Conservation (phyloP, 768 basidiomycete genomes). For the Termitomyces sp. region DNA sequence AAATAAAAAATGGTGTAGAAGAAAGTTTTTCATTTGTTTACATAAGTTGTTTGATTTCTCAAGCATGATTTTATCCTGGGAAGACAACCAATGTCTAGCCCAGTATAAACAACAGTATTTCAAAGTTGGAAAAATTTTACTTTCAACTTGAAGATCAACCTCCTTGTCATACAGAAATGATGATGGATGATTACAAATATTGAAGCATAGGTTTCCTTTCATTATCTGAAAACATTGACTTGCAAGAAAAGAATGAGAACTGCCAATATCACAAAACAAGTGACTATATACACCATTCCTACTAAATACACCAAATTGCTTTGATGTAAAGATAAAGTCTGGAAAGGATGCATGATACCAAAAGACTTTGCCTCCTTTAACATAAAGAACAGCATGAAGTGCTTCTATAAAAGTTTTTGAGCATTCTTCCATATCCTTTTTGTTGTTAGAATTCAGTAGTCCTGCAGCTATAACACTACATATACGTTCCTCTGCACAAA, state of each 20-base stretch:
- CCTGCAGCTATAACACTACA: background rate
- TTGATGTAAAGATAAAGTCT: background rate
- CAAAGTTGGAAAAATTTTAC: background rate
- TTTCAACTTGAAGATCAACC: background rate
- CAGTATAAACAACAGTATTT: background rate
- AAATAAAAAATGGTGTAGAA: background rate
- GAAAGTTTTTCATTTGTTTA: background rate
- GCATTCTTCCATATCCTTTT: background rate
- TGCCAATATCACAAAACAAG: background rate
- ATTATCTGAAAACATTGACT: background rate
- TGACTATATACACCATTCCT: background rate
- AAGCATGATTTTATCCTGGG: too few relatives aligned
- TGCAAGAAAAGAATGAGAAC: background rate
- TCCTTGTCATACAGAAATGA: background rate
- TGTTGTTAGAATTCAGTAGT: background rate
- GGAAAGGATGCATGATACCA: background rate
- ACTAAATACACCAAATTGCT: background rate
- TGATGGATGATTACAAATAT: background rate
- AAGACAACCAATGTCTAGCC: background rate
- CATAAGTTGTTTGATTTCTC: background rate
- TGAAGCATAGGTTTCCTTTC: background rate
- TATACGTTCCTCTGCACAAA: background rate
- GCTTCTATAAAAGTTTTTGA: background rate
- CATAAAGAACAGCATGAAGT: background rate
- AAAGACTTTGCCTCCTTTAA: background rate